Evolutionary conservation across 2,329 filamentous ascomycete species (phyloP).

Genomic region (Exophiala bonariae): DNA sequence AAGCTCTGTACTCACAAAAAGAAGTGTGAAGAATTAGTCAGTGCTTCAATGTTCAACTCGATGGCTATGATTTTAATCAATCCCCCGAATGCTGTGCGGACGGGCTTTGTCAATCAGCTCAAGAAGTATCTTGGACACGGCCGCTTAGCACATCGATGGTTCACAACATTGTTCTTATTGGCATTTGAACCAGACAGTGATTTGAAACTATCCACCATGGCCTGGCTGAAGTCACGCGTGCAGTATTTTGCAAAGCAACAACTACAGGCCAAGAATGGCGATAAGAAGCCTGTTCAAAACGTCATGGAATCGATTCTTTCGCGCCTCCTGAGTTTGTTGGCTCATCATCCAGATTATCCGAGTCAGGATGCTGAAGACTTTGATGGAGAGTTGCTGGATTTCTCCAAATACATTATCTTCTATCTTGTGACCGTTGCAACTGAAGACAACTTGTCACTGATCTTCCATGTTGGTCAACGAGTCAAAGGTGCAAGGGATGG

Average conservation of each 20-base stretch:
- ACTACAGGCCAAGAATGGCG: conserved; percentile 37
- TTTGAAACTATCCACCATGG: conserved; percentile 73
- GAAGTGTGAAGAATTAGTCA: conserved; percentile 71
- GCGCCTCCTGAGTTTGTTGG: conserved; percentile 80
- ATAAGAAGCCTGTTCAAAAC: conserved; percentile 50
- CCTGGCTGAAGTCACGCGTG: conserved; percentile 84
- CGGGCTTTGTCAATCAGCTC: conserved; percentile 76
- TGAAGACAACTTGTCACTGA: conserved; percentile 81
- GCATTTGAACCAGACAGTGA: conserved; percentile 82
- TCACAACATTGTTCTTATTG: conserved; percentile 83
- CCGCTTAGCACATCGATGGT: conserved; percentile 73
- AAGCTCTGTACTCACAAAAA: conserved; percentile 79
- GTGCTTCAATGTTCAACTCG: conserved; percentile 73
- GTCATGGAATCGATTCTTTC: conserved; percentile 80
- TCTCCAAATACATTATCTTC: conserved; percentile 85
- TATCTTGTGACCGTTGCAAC: conserved; percentile 81
- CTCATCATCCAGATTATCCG: conserved; percentile 87
- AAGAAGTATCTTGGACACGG: conserved; percentile 84
- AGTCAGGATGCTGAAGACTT: conserved; percentile 51
- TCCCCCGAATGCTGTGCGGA: conserved; percentile 69
- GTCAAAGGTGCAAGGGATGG: conserved; percentile 88
- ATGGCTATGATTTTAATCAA: conserved; percentile 83
- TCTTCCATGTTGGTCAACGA: conserved; percentile 88
- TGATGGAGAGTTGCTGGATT: conserved; percentile 71
- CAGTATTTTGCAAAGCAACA: conserved; percentile 59